Evolutionary conservation across 2,329 filamentous ascomycete species (phyloP).

Genomic region (Fusarium sp.): DNA sequence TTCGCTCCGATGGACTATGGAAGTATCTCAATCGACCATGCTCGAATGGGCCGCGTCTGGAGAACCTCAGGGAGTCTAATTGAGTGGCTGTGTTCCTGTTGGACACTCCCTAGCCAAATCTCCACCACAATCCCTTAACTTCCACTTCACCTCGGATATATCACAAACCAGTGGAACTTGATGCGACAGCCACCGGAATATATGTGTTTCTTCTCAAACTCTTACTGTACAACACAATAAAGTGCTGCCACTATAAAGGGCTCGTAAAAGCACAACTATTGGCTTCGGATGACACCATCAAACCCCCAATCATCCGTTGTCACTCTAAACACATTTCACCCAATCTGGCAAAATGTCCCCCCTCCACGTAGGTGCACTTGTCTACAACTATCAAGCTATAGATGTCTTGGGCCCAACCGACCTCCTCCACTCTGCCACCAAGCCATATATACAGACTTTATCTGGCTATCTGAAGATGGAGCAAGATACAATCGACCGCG

Average conservation of each 20-base stretch:
- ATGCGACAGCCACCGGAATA: not conserved
- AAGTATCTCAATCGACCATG: not conserved
- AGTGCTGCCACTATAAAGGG: not conserved
- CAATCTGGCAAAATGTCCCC: conserved; percentile 6
- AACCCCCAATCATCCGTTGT: not conserved
- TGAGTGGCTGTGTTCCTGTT: not conserved
- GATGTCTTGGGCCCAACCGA: conserved; percentile 47
- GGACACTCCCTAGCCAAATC: not conserved
- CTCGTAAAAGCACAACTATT: accelerated
- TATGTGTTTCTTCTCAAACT: not conserved
- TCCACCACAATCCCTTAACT: not conserved
- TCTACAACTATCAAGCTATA: conserved; percentile 47
- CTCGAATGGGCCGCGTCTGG: not conserved
- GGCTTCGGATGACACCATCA: not conserved
- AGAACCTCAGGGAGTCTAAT: not conserved
- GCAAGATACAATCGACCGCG: conserved; percentile 30
- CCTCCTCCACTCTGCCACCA: conserved; percentile 42
- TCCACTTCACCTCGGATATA: conserved; percentile 11
- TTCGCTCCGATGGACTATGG: not conserved
- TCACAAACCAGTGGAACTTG: not conserved
- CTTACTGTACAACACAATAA: accelerated
- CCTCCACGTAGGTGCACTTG: conserved; percentile 28
- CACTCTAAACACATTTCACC: not conserved
- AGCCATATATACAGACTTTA: conserved; percentile 17
- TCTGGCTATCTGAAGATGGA: conserved; percentile 26